phyloP scores from a whole-genome alignment of 2,329 filamentous ascomycete species.

The Colletotrichum nymphaeae region DNA sequence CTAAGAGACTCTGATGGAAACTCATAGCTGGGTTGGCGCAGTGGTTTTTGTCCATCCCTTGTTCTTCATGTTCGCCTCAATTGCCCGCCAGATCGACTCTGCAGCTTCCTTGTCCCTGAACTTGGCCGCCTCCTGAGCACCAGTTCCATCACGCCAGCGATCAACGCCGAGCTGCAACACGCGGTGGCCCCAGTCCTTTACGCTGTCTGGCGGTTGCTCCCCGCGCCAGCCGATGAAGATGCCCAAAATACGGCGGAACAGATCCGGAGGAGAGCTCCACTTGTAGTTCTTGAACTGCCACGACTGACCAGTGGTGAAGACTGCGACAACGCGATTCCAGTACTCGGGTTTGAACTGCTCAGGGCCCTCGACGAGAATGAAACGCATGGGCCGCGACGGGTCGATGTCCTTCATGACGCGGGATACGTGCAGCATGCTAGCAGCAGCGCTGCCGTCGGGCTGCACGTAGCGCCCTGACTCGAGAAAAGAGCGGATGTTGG shows the following conservation, averaged over 20 bases:
- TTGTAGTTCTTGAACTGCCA: conserved; percentile 99
- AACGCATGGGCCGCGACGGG: conserved; percentile 80
- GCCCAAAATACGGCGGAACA: conserved; percentile 90
- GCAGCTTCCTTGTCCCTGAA: conserved; percentile 95
- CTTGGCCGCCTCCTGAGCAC: conserved; percentile 62
- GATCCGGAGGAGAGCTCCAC: conserved; percentile 87
- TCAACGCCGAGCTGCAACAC: conserved; percentile 86
- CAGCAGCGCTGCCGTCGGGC: conserved; percentile 75
- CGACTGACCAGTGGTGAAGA: conserved; percentile 96
- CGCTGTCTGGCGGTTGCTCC: conserved; percentile 80
- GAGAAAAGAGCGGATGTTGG: conserved; percentile 95
- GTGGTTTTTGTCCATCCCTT: conserved; percentile 85
- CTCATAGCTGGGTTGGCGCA: conserved; percentile 58
- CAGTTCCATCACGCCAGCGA: conserved; percentile 74
- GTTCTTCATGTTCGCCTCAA: conserved; percentile 88
- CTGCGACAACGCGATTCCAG: conserved; percentile 93
- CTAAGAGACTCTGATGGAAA: background rate
- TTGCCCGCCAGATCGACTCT: conserved; percentile 89
- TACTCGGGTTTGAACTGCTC: conserved; percentile 98
- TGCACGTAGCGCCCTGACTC: conserved; percentile 85
- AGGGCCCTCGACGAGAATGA: conserved; percentile 93
- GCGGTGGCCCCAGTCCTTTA: conserved; percentile 87
- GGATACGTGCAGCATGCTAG: conserved; percentile 87
- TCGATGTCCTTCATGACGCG: conserved; percentile 80
- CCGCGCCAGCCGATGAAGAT: conserved; percentile 93